Conservation (phyloP, 805 yeast species). For the Monosporozyma aerobia region DNA sequence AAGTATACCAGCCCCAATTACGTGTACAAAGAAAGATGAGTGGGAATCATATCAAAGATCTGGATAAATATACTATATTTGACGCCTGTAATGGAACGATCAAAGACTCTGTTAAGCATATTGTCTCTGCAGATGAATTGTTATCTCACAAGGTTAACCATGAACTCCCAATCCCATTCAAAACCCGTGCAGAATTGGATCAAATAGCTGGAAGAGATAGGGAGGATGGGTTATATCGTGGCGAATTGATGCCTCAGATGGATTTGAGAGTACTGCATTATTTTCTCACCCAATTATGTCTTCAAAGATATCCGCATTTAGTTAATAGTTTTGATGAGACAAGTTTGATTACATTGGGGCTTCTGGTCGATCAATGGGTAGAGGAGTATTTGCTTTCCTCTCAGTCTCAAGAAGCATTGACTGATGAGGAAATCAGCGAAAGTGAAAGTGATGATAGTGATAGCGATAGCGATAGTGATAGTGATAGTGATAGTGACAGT, state of each 20-base stretch:
- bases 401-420: neutral
- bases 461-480: neutral
- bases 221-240: constrained; percentile 20
- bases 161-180: constrained; percentile 26
- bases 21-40: neutral
- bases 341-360: constrained; percentile 30
- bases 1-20: neutral
- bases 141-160: constrained; percentile 20
- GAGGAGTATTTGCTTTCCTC: constrained; percentile 20
- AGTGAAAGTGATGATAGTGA: neutral
- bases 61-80: constrained; percentile 23
- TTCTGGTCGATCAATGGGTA: constrained; percentile 32
- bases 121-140: constrained; percentile 27
- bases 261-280: constrained; percentile 32
- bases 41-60: neutral
- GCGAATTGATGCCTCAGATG: constrained; percentile 21
- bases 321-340: constrained; percentile 30
- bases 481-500: constrained; percentile 3
- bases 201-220: constrained; percentile 15
- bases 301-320: constrained; percentile 24
- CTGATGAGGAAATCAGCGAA: constrained; percentile 4
- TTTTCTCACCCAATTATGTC: constrained; percentile 26
- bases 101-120: constrained; percentile 17
- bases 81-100: constrained; percentile 26
- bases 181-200: constrained; percentile 23